These are phyloP conservation scores for Tuber borchii DNA, from an alignment of 495 filamentous ascomycete species.

Conservation along the genomic window DNA sequence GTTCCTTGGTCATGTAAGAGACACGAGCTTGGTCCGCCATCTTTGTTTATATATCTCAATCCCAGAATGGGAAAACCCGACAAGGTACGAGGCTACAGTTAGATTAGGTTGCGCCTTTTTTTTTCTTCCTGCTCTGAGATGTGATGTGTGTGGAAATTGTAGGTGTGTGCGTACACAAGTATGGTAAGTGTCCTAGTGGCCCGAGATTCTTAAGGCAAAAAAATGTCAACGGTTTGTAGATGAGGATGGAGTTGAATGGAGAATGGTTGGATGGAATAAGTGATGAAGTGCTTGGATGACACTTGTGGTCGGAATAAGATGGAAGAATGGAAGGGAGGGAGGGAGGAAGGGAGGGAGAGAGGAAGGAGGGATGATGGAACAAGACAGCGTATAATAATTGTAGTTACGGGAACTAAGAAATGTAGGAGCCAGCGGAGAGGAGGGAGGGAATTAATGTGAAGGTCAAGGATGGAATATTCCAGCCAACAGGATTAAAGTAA, in stretches of 20 bases:
- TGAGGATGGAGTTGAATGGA: slow-evolving; percentile 9
- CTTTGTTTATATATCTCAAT: slow-evolving; percentile 11
- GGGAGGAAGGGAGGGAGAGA: not conserved
- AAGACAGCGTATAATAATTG: not conserved
- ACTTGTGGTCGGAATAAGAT: slow-evolving; percentile 14
- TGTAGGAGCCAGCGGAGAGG: not conserved
- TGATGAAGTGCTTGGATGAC: not conserved
- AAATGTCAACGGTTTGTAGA: not conserved
- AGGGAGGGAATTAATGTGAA: not conserved
- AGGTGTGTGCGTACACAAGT: not conserved
- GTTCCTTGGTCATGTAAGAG: slow-evolving; percentile 75
- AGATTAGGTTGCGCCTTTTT: not conserved
- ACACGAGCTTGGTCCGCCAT: slow-evolving; percentile 36
- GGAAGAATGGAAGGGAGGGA: not conserved
- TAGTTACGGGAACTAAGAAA: not conserved
- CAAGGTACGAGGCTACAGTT: not conserved
- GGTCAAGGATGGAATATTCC: not conserved
- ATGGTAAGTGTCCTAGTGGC: not conserved
- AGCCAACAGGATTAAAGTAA: slow-evolving; percentile 4
- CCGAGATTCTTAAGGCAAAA: not conserved
- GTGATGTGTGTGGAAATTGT: not conserved
- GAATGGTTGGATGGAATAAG: slow-evolving; percentile 10
- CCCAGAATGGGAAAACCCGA: slow-evolving; percentile 9
- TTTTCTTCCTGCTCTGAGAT: not conserved
- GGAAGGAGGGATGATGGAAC: not conserved